Conservation (phyloP, 1,284 basidiomycete species). For the Austropuccinia psidii region DNA sequence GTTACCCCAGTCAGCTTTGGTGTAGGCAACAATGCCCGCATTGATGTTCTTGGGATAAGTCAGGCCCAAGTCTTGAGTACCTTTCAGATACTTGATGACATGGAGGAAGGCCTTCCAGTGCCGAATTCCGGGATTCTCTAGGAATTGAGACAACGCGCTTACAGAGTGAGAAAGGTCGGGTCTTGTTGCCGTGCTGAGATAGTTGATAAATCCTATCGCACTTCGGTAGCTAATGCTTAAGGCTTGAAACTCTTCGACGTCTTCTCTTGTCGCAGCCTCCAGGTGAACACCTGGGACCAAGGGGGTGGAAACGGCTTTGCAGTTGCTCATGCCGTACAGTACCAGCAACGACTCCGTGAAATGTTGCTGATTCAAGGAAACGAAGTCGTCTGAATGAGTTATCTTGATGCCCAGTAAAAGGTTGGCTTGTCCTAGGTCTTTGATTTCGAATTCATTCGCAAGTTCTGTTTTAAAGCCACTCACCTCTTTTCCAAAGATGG, state of each 20-base stretch:
- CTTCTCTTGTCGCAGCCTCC: neutral
- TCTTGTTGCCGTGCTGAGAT: neutral
- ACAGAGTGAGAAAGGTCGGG: neutral
- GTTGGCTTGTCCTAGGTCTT: neutral
- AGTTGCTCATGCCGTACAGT: neutral
- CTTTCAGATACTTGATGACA: neutral
- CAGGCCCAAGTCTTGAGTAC: neutral
- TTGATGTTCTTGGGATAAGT: neutral
- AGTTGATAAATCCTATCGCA: neutral
- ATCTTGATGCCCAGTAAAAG: neutral
- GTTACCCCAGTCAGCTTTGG: constrained; percentile 37
- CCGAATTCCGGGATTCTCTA: neutral
- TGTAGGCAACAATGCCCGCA: neutral
- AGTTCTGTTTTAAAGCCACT: neutral
- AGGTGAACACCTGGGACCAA: neutral
- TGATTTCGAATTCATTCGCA: neutral
- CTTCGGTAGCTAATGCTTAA: neutral
- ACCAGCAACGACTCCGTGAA: neutral
- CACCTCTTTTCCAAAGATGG: no score
- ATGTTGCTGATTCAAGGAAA: neutral
- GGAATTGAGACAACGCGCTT: neutral
- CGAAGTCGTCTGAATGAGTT: neutral
- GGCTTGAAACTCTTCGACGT: neutral
- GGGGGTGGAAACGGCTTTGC: neutral
- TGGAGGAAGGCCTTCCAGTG: neutral